Percentiles rank a stretch among this genome's conserved stretches.
phyloP scores from a whole-genome alignment of 2,329 filamentous ascomycete genomes.

The Myriosclerotinia curreyana region DNA sequence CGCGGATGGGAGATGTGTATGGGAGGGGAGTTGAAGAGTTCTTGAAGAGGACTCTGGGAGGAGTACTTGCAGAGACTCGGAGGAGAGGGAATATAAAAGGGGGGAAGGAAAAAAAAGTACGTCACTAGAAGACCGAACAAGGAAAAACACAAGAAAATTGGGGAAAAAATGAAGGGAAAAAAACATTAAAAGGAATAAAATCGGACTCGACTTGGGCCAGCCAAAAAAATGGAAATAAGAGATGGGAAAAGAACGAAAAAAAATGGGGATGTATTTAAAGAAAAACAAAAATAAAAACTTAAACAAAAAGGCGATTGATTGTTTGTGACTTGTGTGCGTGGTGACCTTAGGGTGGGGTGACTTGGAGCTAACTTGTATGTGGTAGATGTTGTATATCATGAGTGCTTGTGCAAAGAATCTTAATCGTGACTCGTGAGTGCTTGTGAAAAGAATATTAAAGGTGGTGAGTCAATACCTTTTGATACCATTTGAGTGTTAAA shows the following conservation, averaged over 20 bases:
- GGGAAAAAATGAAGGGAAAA: neutral
- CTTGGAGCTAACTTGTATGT: neutral
- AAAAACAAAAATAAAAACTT: neutral
- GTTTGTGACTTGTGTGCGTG: too few relatives aligned
- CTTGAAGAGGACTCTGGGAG: too few relatives aligned
- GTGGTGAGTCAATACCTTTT: too few relatives aligned
- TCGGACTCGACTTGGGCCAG: neutral
- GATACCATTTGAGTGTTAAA: too few relatives aligned
- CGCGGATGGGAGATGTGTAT: too few relatives aligned
- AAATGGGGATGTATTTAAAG: neutral
- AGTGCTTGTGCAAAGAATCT: too few relatives aligned
- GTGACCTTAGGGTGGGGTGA: neutral
- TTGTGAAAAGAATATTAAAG: too few relatives aligned
- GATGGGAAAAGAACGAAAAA: neutral
- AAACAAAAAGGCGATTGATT: neutral
- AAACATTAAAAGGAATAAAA: neutral
- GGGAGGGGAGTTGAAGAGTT: too few relatives aligned
- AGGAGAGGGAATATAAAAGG: neutral
- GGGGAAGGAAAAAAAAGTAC: neutral
- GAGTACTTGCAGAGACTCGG: too few relatives aligned
- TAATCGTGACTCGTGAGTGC: too few relatives aligned
- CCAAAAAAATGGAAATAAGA: neutral
- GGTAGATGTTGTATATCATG: too few relatives aligned
- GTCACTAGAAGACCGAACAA: conserved; percentile 2
- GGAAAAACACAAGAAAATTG: neutral